Conservation (phyloP, 2,329 filamentous ascomycete genomes). For the Stenocarpella maydis region DNA sequence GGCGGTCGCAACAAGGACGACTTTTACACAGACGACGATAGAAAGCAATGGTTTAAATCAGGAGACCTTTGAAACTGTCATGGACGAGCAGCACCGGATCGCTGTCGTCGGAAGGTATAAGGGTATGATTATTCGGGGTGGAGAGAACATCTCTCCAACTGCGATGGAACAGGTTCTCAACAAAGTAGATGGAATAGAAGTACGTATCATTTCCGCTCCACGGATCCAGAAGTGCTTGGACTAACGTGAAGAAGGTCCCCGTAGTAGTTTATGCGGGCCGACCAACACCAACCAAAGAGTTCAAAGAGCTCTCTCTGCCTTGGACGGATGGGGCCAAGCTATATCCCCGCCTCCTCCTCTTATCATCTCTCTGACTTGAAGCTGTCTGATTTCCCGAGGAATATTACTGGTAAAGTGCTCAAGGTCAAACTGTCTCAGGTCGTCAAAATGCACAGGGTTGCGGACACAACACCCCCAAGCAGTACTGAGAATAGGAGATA, state of each 20-base stretch:
- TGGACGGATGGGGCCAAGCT: neutral
- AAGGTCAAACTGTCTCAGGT: neutral
- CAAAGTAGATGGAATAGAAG: conserved; percentile 2
- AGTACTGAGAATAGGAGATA: neutral
- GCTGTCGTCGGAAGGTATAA: conserved; percentile 10
- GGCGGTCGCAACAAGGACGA: no score
- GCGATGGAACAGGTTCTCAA: conserved; percentile 7
- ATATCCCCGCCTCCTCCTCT: conserved; percentile 11
- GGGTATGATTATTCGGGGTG: conserved; percentile 9
- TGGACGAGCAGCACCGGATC: neutral
- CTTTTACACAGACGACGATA: no score
- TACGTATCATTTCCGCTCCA: neutral
- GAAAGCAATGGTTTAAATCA: no score
- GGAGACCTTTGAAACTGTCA: no score
- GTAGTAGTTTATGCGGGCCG: conserved; percentile 6
- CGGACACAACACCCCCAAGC: neutral
- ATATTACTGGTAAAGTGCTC: neutral
- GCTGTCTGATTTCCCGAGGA: conserved; percentile 6
- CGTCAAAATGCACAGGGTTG: neutral
- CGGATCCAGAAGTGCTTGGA: neutral
- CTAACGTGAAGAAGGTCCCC: conserved; percentile 3
- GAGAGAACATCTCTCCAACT: conserved; percentile 3
- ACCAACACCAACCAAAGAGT: conserved; percentile 1
- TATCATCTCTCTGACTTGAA: conserved; percentile 7
- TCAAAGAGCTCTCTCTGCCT: conserved; percentile 16